Evolutionary conservation across 805 yeast genomes (phyloP).

Genomic region (Blastobotrys americana): DNA sequence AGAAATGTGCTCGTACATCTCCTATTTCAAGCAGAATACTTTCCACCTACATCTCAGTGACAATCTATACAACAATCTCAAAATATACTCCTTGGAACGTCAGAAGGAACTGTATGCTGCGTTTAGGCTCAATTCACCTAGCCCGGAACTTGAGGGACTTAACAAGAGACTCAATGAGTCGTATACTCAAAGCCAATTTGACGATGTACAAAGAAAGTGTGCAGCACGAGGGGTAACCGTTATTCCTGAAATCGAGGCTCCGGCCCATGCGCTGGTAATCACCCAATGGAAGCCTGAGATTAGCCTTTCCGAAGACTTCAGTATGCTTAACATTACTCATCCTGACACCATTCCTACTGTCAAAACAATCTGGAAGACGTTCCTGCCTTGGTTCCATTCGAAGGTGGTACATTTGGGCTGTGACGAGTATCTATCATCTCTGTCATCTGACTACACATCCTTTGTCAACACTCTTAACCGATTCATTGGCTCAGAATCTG

Average conservation of each 20-base stretch:
- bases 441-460: not conserved
- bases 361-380: conserved; percentile 7
- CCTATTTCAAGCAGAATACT: conserved; percentile 9
- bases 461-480: conserved; percentile 1
- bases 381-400: conserved; percentile 8
- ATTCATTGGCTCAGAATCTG: not conserved
- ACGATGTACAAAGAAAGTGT: not conserved
- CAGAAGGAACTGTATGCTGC: not conserved
- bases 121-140: not conserved
- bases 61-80: not conserved
- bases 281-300: conserved; percentile 8
- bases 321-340: conserved; percentile 4
- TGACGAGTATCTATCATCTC: conserved; percentile 3
- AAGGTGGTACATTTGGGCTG: conserved; percentile 7
- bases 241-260: conserved; percentile 5
- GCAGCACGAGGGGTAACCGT: conserved; percentile 1
- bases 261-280: conserved; percentile 7
- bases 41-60: conserved; percentile 3
- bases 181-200: not conserved
- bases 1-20: conserved; percentile 8
- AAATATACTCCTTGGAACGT: not conserved
- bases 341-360: conserved; percentile 4
- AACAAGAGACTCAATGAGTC: conserved; percentile 1
- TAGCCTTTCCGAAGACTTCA: conserved; percentile 1
- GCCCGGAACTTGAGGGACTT: conserved; percentile 1